A percentile compares a stretch with the other conserved stretches of the same genome.
These are phyloP conservation scores for Podospora comata DNA, from an alignment of 495 filamentous ascomycete species.

Conservation along the genomic window DNA sequence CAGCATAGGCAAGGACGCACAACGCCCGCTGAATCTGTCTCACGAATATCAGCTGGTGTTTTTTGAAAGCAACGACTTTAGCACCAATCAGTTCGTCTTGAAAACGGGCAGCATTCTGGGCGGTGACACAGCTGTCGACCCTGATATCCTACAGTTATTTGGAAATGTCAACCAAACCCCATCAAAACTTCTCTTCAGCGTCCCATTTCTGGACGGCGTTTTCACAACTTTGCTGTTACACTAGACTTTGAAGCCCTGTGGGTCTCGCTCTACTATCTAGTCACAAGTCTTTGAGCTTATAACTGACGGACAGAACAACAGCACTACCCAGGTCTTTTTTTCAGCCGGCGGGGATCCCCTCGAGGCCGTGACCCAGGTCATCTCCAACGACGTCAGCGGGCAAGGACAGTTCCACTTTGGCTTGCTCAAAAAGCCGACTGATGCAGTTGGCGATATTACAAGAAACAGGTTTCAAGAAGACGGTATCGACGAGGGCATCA, in stretches of 20 bases:
- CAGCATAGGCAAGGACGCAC: slow-evolving; percentile 42
- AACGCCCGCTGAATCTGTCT: slow-evolving; percentile 42
- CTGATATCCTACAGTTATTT: slow-evolving; percentile 39
- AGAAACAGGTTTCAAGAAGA: slow-evolving; percentile 40
- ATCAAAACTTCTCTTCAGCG: slow-evolving; percentile 39
- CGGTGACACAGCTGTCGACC: slow-evolving; percentile 26
- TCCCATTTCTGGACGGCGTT: slow-evolving; percentile 33
- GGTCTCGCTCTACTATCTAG: slow-evolving; percentile 1
- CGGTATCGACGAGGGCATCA: slow-evolving; percentile 46
- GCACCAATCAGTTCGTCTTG: slow-evolving; percentile 47
- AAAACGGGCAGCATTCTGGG: slow-evolving; percentile 48
- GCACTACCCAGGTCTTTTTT: slow-evolving; percentile 35
- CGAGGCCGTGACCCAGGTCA: slow-evolving; percentile 30
- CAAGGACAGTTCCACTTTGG: slow-evolving; percentile 50
- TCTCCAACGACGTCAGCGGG: slow-evolving; percentile 41
- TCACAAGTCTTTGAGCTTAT: too few relatives aligned
- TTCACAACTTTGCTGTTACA: slow-evolving; percentile 51
- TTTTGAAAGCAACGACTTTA: slow-evolving; percentile 46
- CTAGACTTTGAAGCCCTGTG: slow-evolving; percentile 44
- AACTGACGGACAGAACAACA: not conserved
- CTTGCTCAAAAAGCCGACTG: slow-evolving; percentile 43
- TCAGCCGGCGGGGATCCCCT: slow-evolving; percentile 34
- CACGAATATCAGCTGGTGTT: slow-evolving; percentile 53
- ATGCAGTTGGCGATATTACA: slow-evolving; percentile 36
- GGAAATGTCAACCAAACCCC: slow-evolving; percentile 36